Evolutionary conservation across 306 rosid genomes (phyloP).

Genomic region (Cyamopsis tetragonoloba): DNA sequence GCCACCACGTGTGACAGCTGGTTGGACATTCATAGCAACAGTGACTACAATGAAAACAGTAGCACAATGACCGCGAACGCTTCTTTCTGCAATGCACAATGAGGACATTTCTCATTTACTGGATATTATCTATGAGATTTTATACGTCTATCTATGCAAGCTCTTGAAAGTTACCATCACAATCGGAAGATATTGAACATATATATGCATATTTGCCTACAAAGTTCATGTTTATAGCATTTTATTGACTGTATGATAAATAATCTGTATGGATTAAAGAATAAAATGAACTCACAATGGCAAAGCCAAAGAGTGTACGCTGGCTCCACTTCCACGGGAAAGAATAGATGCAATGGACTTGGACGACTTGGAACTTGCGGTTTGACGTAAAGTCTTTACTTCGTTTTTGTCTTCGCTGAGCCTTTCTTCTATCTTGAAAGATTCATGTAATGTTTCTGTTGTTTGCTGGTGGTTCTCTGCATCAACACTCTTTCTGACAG

Average conservation of each 20-base stretch:
- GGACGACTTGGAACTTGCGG: slow-evolving; percentile 24
- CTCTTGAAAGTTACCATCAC: background rate
- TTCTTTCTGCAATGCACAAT: slow-evolving; percentile 56
- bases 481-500: slow-evolving; percentile 9
- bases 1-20: slow-evolving; percentile 26
- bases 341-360: slow-evolving; percentile 29
- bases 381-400: slow-evolving; percentile 11
- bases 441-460: slow-evolving; percentile 20
- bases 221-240: background rate
- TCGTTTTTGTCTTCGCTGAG: slow-evolving; percentile 1
- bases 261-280: background rate
- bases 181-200: background rate
- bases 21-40: slow-evolving; percentile 37
- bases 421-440: slow-evolving; percentile 14
- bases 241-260: background rate
- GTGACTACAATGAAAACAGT: slow-evolving; percentile 43
- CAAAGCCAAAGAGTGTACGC: slow-evolving; percentile 38
- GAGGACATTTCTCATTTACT: slow-evolving; percentile 34
- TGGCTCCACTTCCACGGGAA: slow-evolving; percentile 37
- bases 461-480: slow-evolving; percentile 13
- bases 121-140: slow-evolving; percentile 13
- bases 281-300: slow-evolving; percentile 56
- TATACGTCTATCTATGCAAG: background rate
- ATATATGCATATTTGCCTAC: slow-evolving; percentile 1
- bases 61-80: slow-evolving; percentile 31